Conservation (phyloP, 2,329 filamentous ascomycete species). For the Calonectria naviculata region DNA sequence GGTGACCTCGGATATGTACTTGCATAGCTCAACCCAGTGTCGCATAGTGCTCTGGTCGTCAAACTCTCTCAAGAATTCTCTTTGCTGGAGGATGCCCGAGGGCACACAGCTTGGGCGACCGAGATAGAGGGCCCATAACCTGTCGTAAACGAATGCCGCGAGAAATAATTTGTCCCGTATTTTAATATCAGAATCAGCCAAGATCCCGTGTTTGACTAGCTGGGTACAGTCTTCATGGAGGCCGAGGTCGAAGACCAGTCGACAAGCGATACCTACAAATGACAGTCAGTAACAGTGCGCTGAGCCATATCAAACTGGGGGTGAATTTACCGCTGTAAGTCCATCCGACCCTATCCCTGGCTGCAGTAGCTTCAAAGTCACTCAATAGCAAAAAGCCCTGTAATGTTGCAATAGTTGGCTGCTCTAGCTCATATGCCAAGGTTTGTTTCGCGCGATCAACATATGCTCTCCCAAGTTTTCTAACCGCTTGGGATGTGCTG, state of each 20-base stretch:
- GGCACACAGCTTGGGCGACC: slow-evolving; percentile 9
- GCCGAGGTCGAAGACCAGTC: slow-evolving; percentile 7
- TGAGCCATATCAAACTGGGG: not conserved
- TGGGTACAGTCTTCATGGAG: slow-evolving; percentile 7
- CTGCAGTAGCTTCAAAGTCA: slow-evolving; percentile 10
- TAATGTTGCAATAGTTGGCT: slow-evolving; percentile 2
- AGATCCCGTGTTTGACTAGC: not conserved
- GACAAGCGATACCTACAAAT: slow-evolving; percentile 6
- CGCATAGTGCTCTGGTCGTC: not conserved
- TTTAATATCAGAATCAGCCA: not conserved
- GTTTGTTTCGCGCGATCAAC: slow-evolving; percentile 6
- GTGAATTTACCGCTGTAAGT: not conserved
- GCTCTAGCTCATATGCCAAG: not conserved
- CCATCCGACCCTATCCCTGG: slow-evolving; percentile 10
- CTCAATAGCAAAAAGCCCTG: slow-evolving; percentile 2
- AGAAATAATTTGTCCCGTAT: not conserved
- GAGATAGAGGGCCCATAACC: slow-evolving; percentile 10
- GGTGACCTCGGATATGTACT: not conserved
- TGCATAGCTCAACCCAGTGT: not conserved
- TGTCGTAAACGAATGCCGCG: not conserved
- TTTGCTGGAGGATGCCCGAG: not conserved
- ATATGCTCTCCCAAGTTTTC: slow-evolving; percentile 1
- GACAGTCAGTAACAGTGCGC: not conserved
- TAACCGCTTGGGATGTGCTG: slow-evolving; percentile 2
- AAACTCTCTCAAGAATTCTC: not conserved